Conservation (phyloP, 148 eudicot species). For the Diospyros kaki region DNA sequence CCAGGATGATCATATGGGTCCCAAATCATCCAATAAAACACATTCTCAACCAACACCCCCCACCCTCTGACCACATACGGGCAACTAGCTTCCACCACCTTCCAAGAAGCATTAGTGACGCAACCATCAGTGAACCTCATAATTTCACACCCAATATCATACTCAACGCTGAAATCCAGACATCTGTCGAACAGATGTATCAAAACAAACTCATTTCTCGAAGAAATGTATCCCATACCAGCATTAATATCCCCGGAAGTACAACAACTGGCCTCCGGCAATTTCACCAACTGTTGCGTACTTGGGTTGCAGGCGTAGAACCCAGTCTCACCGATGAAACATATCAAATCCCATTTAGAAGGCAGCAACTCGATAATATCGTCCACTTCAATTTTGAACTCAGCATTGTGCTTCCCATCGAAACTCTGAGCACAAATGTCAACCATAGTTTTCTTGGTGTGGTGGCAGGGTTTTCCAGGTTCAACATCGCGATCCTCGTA, state of each 20-base stretch:
- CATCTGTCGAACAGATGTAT: slow-evolving; percentile 19
- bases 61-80: slow-evolving; percentile 17
- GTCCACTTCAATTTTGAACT: background rate
- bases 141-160: slow-evolving; percentile 18
- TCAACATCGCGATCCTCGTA: background rate
- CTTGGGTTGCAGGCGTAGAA: slow-evolving; percentile 22
- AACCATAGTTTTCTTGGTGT: background rate
- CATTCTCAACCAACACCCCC: slow-evolving; percentile 20
- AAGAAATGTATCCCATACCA: slow-evolving; percentile 11
- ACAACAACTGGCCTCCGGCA: slow-evolving; percentile 21
- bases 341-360: slow-evolving; percentile 18
- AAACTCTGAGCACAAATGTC: slow-evolving; percentile 11
- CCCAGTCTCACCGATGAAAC: slow-evolving; percentile 13
- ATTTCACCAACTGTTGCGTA: slow-evolving; percentile 15
- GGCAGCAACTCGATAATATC: slow-evolving; percentile 9
- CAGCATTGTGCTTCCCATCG: slow-evolving; percentile 1
- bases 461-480: background rate
- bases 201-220: slow-evolving; percentile 15
- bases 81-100: slow-evolving; percentile 6
- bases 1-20: slow-evolving; percentile 14
- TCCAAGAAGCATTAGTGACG: slow-evolving; percentile 11
- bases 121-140: slow-evolving; percentile 14
- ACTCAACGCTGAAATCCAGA: slow-evolving; percentile 15
- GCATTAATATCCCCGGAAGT: slow-evolving; percentile 19
- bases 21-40: slow-evolving; percentile 26